Conservation (phyloP, 306 rosid species). For the Gastrolobium villosum region DNA sequence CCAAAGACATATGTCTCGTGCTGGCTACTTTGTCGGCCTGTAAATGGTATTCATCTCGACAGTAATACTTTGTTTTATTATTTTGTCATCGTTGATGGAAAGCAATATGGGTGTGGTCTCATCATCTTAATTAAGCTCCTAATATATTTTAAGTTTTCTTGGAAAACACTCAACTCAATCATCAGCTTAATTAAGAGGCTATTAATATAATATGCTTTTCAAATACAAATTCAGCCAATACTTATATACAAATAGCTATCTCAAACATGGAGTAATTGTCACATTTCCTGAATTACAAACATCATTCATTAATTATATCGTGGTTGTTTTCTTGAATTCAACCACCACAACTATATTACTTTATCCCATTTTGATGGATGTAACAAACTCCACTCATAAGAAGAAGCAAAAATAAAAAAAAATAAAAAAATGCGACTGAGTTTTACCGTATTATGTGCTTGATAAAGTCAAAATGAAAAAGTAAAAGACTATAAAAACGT, state of each 20-base stretch:
- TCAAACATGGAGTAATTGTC: conserved; percentile 24
- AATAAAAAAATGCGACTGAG: neutral
- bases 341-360: conserved; percentile 35
- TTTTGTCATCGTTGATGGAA: conserved; percentile 27
- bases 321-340: conserved; percentile 31
- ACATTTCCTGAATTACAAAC: conserved; percentile 46
- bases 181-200: conserved; percentile 10
- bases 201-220: conserved; percentile 16
- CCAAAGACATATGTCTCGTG: conserved; percentile 63
- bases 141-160: neutral
- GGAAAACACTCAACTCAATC: conserved; percentile 37
- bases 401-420: neutral
- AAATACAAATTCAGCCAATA: neutral
- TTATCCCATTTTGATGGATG: conserved; percentile 7
- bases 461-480: neutral
- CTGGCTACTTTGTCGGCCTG: conserved; percentile 65
- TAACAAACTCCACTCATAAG: conserved; percentile 21
- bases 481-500: neutral
- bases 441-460: neutral
- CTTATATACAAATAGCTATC: neutral
- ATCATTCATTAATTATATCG: conserved; percentile 36
- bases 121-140: conserved; percentile 23
- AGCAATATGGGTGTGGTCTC: conserved; percentile 25
- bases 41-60: conserved; percentile 39
- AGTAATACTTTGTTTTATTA: conserved; percentile 4